phyloP scores from a whole-genome alignment of 805 yeast species.

The Zygotorulaspora chibaensis region DNA sequence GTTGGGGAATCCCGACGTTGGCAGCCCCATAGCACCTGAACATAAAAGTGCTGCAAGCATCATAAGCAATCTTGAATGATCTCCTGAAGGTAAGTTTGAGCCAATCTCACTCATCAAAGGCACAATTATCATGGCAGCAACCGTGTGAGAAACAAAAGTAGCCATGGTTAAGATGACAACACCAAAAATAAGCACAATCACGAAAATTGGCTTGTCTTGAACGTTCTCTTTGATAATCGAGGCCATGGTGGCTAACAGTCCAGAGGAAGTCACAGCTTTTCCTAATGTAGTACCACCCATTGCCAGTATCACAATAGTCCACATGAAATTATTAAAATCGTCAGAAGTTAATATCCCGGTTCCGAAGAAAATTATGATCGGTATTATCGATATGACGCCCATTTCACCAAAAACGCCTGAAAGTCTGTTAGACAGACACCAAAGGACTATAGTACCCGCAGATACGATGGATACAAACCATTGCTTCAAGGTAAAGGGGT shows the following conservation, averaged over 20 bases:
- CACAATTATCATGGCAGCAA: conserved; percentile 88
- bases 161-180: conserved; percentile 77
- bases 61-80: conserved; percentile 82
- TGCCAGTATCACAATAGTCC: conserved; percentile 93
- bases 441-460: conserved; percentile 65
- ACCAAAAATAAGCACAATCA: conserved; percentile 76
- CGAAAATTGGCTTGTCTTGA: conserved; percentile 63
- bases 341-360: conserved; percentile 82
- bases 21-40: conserved; percentile 95
- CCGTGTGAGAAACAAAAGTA: conserved; percentile 94
- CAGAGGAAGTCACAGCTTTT: conserved; percentile 90
- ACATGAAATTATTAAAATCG: conserved; percentile 91
- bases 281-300: conserved; percentile 98
- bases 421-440: conserved; percentile 84
- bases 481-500: conserved; percentile 66
- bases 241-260: conserved; percentile 78
- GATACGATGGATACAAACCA: conserved; percentile 70
- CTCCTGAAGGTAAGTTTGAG: conserved; percentile 57
- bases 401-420: conserved; percentile 81
- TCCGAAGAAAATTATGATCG: conserved; percentile 88
- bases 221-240: conserved; percentile 58
- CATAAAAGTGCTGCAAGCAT: conserved; percentile 63
- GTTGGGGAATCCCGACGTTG: conserved; percentile 96
- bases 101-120: conserved; percentile 92
- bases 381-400: conserved; percentile 93